A percentile compares a stretch with the other conserved stretches of the same genome.
phyloP scores from a whole-genome alignment of 805 yeast species.

The Cyberlindnera bimundalis region DNA sequence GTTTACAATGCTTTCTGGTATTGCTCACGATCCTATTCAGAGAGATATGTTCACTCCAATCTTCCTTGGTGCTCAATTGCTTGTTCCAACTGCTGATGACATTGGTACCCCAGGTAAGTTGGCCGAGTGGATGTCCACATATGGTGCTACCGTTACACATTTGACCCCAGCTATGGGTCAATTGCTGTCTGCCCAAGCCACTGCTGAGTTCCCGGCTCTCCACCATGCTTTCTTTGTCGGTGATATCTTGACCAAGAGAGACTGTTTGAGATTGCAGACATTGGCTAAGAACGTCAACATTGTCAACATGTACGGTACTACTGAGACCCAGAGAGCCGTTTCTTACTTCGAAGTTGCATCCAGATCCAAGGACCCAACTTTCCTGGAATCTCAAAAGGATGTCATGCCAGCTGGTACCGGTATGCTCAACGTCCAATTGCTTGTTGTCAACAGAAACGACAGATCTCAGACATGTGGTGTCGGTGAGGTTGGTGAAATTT shows the following conservation, averaged over 20 bases:
- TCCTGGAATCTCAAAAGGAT: conserved; percentile 82
- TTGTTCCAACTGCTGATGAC: conserved; percentile 95
- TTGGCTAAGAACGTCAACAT: conserved; percentile 86
- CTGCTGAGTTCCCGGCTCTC: conserved; percentile 75
- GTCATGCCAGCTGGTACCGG: conserved; percentile 99
- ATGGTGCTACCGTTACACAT: conserved; percentile 94
- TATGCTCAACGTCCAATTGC: conserved; percentile 90
- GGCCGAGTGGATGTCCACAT: conserved; percentile 94
- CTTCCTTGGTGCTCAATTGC: conserved; percentile 88
- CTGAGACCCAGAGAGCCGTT: conserved; percentile 98
- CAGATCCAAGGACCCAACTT: conserved; percentile 61
- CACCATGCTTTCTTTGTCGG: conserved; percentile 99
- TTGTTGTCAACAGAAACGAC: conserved; percentile 90
- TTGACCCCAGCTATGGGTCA: conserved; percentile 99
- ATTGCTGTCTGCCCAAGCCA: conserved; percentile 90
- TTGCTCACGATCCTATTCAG: conserved; percentile 99
- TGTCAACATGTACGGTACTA: conserved; percentile 98
- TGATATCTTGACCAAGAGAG: conserved; percentile 95
- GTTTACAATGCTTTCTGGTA: conserved; percentile 97
- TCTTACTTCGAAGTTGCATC: conserved; percentile 88
- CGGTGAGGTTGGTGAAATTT: conserved; percentile 98
- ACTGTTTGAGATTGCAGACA: conserved; percentile 88
- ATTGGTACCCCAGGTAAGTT: conserved; percentile 97
- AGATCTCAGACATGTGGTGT: conserved; percentile 91
- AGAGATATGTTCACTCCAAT: conserved; percentile 99